These are phyloP conservation scores for Catharanthus roseus DNA, from an alignment of 257 asterid genomes.

Conservation along the genomic window DNA sequence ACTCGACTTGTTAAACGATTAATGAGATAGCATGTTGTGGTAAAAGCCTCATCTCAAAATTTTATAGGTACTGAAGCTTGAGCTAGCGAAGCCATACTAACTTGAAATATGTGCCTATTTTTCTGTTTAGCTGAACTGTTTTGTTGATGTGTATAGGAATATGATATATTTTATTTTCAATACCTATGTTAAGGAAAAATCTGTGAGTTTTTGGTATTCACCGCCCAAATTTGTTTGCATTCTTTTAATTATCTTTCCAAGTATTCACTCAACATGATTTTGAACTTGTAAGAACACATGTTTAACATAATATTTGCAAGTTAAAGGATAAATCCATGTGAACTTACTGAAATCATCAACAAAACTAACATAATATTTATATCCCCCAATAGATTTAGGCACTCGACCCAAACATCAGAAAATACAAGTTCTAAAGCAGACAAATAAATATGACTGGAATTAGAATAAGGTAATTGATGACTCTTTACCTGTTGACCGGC, in stretches of 20 bases:
- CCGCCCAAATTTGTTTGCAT: no score
- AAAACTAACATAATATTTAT: no score
- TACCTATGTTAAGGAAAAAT: neutral
- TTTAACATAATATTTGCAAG: neutral
- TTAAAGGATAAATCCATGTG: no score
- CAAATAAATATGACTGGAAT: neutral
- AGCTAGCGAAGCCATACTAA: neutral
- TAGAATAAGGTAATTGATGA: neutral
- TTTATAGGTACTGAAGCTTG: no score
- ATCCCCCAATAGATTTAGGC: no score
- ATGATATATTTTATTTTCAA: neutral
- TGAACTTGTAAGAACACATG: neutral
- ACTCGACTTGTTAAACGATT: neutral
- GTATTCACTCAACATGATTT: neutral
- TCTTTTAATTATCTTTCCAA: no score
- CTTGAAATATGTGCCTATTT: neutral
- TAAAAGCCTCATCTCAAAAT: neutral
- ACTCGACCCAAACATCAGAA: neutral
- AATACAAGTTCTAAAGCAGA: neutral
- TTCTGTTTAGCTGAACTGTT: neutral
- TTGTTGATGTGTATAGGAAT: neutral
- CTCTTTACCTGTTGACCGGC: neutral
- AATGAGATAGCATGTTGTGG: neutral
- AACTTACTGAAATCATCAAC: neutral
- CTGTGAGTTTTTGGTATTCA: no score